Evolutionary conservation across 2,329 filamentous ascomycete species (phyloP), one percentile per base, ranked within the genome.

Genomic region (Botrytis deweyae): DNA sequence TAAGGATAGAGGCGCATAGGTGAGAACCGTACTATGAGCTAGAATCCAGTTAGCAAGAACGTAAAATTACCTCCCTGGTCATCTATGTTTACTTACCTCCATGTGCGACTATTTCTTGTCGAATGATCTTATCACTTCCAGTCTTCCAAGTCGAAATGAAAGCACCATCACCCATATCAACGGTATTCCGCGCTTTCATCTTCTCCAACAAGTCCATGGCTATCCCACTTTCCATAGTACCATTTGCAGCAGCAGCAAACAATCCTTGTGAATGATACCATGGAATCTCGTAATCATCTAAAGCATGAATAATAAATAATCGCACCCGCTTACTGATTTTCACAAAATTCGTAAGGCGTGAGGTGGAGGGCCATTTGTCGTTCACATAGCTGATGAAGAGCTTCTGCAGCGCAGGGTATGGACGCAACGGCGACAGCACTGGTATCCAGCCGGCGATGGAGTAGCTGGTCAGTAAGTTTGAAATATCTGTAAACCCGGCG

Each of bases 221-320:
- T 76, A 79, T 79, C 29, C 79, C 83, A 16, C 81, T 81, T 62
- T 80, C 77, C 3, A 84, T 80, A 2, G 85, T 85, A 63, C 88
- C 87, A 71, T 86, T 86, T 2, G 88, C 88, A 0, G 90, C 88
- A 0, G 87, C 86, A 44, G 84, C 84, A 80, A 93, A 93, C 1
- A 93, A 82, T 76, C 85, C 86, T 77, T 91, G 87, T 62, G 90
- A 89, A 79, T 94, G 90, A 1, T 84, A 87, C 84, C 89, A 95
- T 0, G 93, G 90, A 74, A 98, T 97, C 78, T 97, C 93, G 74
- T 85, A 84, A 81, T 98, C 95, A 79, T 97, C 89, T 72, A 88
- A 87, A 25, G 94, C 93, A 79, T 98, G 95, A 4, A 98, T 84
- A 61, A 98, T 84, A 62, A 88, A 90, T 33, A 98, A 83, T 36